These are phyloP conservation scores for Andrographis paniculata DNA, from an alignment of 305 asterid genomes.

Conservation along the genomic window DNA sequence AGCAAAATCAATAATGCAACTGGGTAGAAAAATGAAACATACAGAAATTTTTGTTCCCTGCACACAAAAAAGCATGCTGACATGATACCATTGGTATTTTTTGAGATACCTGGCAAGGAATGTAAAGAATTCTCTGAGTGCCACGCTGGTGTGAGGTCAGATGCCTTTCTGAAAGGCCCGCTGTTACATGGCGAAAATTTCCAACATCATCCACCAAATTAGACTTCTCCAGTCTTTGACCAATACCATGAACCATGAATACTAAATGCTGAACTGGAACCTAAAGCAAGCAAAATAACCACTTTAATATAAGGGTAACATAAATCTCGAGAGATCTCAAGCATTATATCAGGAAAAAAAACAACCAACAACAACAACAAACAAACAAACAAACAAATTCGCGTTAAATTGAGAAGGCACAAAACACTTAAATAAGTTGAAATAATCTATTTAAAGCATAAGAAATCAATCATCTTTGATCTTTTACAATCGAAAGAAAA, in stretches of 20 bases:
- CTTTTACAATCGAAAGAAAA: too few species aligned
- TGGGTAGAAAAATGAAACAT: not conserved
- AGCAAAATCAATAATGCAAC: constrained; percentile 4
- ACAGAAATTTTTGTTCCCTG: constrained; percentile 7
- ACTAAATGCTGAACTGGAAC: constrained; percentile 95
- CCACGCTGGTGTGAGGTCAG: constrained; percentile 82
- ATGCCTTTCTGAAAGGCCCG: constrained; percentile 76
- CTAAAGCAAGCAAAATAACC: constrained; percentile 32
- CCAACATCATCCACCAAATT: constrained; percentile 97
- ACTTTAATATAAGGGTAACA: not conserved
- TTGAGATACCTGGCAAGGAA: constrained; percentile 81
- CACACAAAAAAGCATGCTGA: constrained; percentile 14
- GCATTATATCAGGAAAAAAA: too few species aligned
- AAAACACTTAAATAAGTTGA: too few species aligned
- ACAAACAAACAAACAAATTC: too few species aligned
- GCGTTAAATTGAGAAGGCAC: too few species aligned
- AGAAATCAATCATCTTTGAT: too few species aligned
- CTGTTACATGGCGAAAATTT: constrained; percentile 66
- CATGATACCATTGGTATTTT: not conserved
- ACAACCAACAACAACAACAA: too few species aligned
- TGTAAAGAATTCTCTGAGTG: constrained; percentile 82
- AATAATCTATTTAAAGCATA: too few species aligned
- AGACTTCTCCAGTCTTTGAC: constrained; percentile 95
- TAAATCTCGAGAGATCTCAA: too few species aligned
- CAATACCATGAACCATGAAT: constrained; percentile 98